A percentile compares a stretch with the other conserved stretches of the same genome.
Conservation (phyloP, 164 flowering plant species). For the Piper betle region DNA sequence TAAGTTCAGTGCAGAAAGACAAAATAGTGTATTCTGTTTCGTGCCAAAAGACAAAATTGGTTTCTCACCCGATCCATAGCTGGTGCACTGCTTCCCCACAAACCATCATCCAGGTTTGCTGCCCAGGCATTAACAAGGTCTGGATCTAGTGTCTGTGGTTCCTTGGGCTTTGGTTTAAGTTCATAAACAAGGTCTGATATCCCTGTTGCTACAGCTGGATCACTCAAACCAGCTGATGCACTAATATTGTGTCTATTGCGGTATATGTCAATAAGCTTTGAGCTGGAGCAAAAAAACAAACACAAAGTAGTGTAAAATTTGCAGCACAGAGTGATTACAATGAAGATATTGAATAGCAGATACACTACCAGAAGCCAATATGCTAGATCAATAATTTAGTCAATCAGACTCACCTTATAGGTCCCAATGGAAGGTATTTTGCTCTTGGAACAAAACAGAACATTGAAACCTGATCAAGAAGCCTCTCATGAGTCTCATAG, state of each 20-base stretch:
- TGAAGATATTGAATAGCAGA: too few relatives aligned
- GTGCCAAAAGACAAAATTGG: not conserved
- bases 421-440: slow-evolving; percentile 92
- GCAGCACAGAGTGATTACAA: too few relatives aligned
- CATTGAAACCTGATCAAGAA: slow-evolving; percentile 85
- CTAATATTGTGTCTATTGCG: slow-evolving; percentile 82
- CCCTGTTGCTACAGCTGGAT: slow-evolving; percentile 98
- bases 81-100: slow-evolving; percentile 72
- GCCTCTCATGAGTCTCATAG: slow-evolving; percentile 89
- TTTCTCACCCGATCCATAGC: slow-evolving; percentile 83
- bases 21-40: too few relatives aligned
- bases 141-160: slow-evolving; percentile 64
- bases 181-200: slow-evolving; percentile 93
- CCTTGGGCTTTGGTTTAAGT: slow-evolving; percentile 36
- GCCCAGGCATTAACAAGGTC: slow-evolving; percentile 98
- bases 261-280: slow-evolving; percentile 84
- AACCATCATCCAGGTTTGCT: slow-evolving; percentile 79
- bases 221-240: slow-evolving; percentile 80
- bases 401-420: slow-evolving; percentile 57
- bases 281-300: slow-evolving; percentile 32
- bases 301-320: too few relatives aligned
- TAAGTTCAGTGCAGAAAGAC: not conserved
- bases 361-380: too few relatives aligned
- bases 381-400: not conserved
- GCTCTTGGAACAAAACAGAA: slow-evolving; percentile 94